A percentile compares a stretch with the other conserved stretches of the same genome.
These are phyloP conservation scores for Helianthus annuus DNA, from an alignment of 129 eudicot genomes.

Conservation along the genomic window DNA sequence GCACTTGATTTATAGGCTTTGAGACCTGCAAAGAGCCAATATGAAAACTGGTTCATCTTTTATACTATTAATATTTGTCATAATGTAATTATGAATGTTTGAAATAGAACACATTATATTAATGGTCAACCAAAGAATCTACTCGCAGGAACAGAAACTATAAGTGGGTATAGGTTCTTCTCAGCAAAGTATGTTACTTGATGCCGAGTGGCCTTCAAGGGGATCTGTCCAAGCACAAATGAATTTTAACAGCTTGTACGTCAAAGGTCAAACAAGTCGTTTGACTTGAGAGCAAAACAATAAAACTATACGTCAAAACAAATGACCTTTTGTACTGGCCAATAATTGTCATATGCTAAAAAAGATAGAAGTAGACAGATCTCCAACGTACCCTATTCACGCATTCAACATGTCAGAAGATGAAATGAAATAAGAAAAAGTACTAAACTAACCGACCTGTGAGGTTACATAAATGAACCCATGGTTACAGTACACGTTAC, in stretches of 20 bases:
- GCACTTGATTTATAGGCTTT: slow-evolving; percentile 92
- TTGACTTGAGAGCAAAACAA: slow-evolving; percentile 1
- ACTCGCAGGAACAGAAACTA: slow-evolving; percentile 93
- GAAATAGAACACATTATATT: neutral
- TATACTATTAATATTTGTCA: neutral
- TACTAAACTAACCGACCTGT: slow-evolving; percentile 48
- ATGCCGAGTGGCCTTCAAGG: slow-evolving; percentile 95
- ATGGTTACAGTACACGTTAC: slow-evolving; percentile 91
- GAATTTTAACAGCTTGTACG: neutral
- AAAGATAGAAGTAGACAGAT: slow-evolving; percentile 92
- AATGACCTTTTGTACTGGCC: slow-evolving; percentile 97
- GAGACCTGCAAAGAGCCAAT: slow-evolving; percentile 52
- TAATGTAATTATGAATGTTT: neutral
- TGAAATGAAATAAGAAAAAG: neutral
- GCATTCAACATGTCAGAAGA: neutral
- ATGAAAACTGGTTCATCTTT: neutral
- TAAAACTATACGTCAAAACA: neutral
- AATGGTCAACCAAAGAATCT: slow-evolving; percentile 21
- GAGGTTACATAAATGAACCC: slow-evolving; percentile 90
- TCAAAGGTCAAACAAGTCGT: neutral
- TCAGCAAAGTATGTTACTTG: slow-evolving; percentile 95
- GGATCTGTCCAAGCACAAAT: slow-evolving; percentile 55
- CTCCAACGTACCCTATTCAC: slow-evolving; percentile 72
- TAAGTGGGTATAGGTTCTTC: slow-evolving; percentile 89
- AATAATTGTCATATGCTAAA: slow-evolving; percentile 76